Percentiles rank a stretch among this genome's conserved stretches.
phyloP scores from a whole-genome alignment of 805 yeast species.

The Starmerella potacharoeniae region DNA sequence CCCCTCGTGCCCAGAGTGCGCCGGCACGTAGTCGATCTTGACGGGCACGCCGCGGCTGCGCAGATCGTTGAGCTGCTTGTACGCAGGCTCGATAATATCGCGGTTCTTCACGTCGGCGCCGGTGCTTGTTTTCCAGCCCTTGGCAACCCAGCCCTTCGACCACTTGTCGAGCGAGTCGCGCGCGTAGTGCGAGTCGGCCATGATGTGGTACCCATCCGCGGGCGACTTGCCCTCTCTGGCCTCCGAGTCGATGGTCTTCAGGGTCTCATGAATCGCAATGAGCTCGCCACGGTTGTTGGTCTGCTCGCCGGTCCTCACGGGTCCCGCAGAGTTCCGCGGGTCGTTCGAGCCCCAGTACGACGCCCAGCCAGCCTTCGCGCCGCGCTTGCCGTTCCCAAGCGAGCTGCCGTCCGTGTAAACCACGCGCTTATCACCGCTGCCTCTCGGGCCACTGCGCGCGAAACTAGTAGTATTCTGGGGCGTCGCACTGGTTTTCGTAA shows the following conservation, averaged over 20 bases:
- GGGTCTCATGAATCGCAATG: constrained; percentile 49
- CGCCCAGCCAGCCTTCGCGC: constrained; percentile 57
- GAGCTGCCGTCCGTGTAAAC: constrained; percentile 76
- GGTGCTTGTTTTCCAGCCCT: constrained; percentile 41
- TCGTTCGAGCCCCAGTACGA: constrained; percentile 53
- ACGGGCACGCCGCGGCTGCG: constrained; percentile 28
- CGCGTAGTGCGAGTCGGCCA: constrained; percentile 63
- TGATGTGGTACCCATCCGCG: constrained; percentile 9
- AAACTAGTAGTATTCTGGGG: too few relatives aligned
- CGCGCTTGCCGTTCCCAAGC: constrained; percentile 42
- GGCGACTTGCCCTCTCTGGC: neutral
- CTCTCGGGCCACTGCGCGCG: too few relatives aligned
- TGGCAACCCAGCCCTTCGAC: constrained; percentile 43
- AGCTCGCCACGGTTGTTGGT: constrained; percentile 81
- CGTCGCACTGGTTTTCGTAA: neutral
- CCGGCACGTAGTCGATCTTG: constrained; percentile 50
- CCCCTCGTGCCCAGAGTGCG: constrained; percentile 59
- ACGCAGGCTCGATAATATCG: constrained; percentile 37
- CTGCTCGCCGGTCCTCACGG: constrained; percentile 38
- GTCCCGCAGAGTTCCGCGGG: constrained; percentile 43
- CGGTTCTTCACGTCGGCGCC: constrained; percentile 40
- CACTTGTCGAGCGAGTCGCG: constrained; percentile 47
- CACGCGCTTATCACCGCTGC: neutral
- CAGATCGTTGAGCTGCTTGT: constrained; percentile 31
- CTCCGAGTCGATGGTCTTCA: constrained; percentile 27